Evolutionary conservation across 257 asterid species (phyloP), one percentile per base, ranked within the genome.

Genomic region (Solanum dulcamara): DNA sequence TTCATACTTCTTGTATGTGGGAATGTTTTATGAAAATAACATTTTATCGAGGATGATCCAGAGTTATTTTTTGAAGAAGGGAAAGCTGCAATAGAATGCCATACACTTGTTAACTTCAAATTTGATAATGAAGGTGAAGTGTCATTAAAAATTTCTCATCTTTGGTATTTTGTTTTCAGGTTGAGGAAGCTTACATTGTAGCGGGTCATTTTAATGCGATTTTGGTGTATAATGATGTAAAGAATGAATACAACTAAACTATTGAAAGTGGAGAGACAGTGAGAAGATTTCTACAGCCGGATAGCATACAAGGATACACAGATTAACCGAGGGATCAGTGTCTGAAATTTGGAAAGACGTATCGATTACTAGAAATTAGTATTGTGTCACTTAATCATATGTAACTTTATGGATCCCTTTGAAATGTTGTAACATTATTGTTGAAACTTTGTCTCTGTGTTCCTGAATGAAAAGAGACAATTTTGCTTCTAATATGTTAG

Each of bases 171-270:
- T 46, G 32, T 81, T 51, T 64, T 80, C 90, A 89, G 94, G 91
- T 86, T 57, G 59, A 85, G 82, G 83, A 83, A 53, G 80, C 81
- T 85, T 83, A 87, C 88, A 70, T 66, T 84, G 28, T 89, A 90
- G 87, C 70, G 10, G 86, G 67, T 75, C 82, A n/a, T 35, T 28
- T 79, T 30, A 3, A 48, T 46, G 5, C 44, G n/a, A 79, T 48
- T 48, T 79, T 79, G 83, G 83, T 79, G 64, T 79, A 79, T 30
- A 79, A 79, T 79, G 83, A 48, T 79, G 66, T 79, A 79, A 79
- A 79, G 83, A 79, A 79, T 30, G 83, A 50, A 79, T 79, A 79
- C 44, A 79, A 79, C 83, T 79, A 5, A 28, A 79, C 30, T 15
- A 18, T 30, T 79, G 64, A 79, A 79, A 17, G 64, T 6, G 28